These are phyloP conservation scores for Microbotryum silenes-acaulis DNA, from an alignment of 1,284 basidiomycete species.

Conservation along the genomic window DNA sequence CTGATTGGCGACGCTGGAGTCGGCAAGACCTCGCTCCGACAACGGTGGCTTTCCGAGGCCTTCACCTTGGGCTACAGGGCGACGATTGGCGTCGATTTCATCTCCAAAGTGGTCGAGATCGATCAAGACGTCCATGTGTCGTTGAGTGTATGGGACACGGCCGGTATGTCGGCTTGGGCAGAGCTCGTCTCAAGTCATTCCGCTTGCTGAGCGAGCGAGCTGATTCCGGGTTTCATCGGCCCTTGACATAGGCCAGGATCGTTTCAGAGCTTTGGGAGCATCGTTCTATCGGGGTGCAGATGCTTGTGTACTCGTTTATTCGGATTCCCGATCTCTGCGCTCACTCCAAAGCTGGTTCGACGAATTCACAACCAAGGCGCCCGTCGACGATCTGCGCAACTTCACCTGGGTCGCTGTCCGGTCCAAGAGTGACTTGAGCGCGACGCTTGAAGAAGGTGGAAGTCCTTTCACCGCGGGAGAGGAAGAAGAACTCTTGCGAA, in stretches of 20 bases:
- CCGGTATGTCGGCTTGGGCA: slow-evolving; percentile 14
- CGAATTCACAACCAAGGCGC: slow-evolving; percentile 59
- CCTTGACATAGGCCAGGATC: slow-evolving; percentile 71
- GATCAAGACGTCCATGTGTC: slow-evolving; percentile 49
- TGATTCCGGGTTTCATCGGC: neutral
- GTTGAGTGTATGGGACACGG: slow-evolving; percentile 65
- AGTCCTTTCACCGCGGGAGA: too few species aligned
- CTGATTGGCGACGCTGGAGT: slow-evolving; percentile 24
- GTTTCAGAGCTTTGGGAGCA: slow-evolving; percentile 66
- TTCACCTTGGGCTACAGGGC: slow-evolving; percentile 68
- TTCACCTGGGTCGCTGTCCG: slow-evolving; percentile 69
- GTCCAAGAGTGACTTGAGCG: slow-evolving; percentile 60
- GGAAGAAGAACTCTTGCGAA: too few species aligned
- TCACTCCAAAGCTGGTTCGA: slow-evolving; percentile 65
- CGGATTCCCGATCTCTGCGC: slow-evolving; percentile 55
- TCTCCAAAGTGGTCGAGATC: slow-evolving; percentile 54
- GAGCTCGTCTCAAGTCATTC: slow-evolving; percentile 6
- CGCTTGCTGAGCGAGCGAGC: neutral
- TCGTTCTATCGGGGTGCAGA: slow-evolving; percentile 77
- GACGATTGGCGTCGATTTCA: slow-evolving; percentile 76
- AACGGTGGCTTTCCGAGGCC: slow-evolving; percentile 16
- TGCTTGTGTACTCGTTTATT: slow-evolving; percentile 69
- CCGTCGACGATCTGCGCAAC: slow-evolving; percentile 53
- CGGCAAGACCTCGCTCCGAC: slow-evolving; percentile 32
- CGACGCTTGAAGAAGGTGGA: too few species aligned